A percentile compares a stretch with the other conserved stretches of the same genome.
phyloP scores from a whole-genome alignment of 2,329 filamentous ascomycete species.

The Achaetomium macrosporum region DNA sequence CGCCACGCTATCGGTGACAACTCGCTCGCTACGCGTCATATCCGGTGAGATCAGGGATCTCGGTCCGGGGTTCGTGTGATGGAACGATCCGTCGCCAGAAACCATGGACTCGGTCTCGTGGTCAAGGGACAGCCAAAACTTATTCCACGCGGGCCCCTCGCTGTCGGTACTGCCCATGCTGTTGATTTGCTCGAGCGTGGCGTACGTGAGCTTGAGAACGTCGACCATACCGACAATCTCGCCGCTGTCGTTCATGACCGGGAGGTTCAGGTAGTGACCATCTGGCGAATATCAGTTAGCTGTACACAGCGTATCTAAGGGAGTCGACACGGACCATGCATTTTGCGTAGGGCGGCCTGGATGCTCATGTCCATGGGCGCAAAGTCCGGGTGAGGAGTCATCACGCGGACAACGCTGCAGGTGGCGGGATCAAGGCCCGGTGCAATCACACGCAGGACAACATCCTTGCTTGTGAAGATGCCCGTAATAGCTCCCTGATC shows the following conservation, averaged over 20 bases:
- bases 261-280: constrained; percentile 95
- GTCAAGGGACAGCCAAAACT: constrained; percentile 96
- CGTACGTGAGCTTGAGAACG: constrained; percentile 95
- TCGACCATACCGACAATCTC: constrained; percentile 99
- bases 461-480: constrained; percentile 99
- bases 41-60: constrained; percentile 82
- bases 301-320: not conserved
- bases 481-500: constrained; percentile 96
- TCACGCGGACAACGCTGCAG: constrained; percentile 96
- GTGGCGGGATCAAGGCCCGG: constrained; percentile 89
- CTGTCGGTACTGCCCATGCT: constrained; percentile 83
- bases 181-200: constrained; percentile 95
- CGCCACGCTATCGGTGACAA: constrained; percentile 73
- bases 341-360: constrained; percentile 94
- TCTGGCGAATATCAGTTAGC: constrained; percentile 48
- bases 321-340: constrained; percentile 65
- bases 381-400: constrained; percentile 99
- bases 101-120: constrained; percentile 94
- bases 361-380: constrained; percentile 99
- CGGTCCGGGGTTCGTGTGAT: constrained; percentile 60
- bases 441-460: constrained; percentile 94
- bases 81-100: constrained; percentile 80
- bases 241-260: constrained; percentile 94
- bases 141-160: constrained; percentile 98
- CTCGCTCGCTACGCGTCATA: constrained; percentile 57